Evolutionary conservation across 768 basidiomycete species (phyloP).

Genomic region (Panus rudis): DNA sequence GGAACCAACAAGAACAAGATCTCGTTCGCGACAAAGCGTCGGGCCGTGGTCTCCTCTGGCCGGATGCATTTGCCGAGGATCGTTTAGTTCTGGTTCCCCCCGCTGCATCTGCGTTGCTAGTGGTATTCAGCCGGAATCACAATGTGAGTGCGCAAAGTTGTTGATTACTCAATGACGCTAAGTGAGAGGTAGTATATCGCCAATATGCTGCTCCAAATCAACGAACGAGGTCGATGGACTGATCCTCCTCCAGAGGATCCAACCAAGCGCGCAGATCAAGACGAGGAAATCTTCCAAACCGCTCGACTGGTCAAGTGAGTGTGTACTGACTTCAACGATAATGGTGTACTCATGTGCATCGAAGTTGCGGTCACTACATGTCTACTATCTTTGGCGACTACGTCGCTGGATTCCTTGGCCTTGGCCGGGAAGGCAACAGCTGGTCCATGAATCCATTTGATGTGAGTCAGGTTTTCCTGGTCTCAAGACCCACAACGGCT

Average conservation of each 20-base stretch:
- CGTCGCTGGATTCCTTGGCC: constrained; percentile 50
- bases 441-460: constrained; percentile 50
- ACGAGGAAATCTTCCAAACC: constrained; percentile 54
- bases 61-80: constrained; percentile 49
- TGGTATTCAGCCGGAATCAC: constrained; percentile 54
- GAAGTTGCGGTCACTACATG: constrained; percentile 45
- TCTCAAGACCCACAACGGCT: too few species aligned
- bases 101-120: constrained; percentile 43
- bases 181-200: constrained; percentile 49
- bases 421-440: constrained; percentile 39
- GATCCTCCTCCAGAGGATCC: constrained; percentile 29
- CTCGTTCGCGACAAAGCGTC: constrained; percentile 38
- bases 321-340: neutral
- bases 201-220: constrained; percentile 43
- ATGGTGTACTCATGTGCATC: neutral
- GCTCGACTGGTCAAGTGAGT: constrained; percentile 45
- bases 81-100: constrained; percentile 49
- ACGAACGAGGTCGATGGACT: constrained; percentile 42
- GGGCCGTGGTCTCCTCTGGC: constrained; percentile 45
- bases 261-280: constrained; percentile 26
- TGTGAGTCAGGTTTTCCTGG: constrained; percentile 20
- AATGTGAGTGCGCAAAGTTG: constrained; percentile 34
- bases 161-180: too few species aligned
- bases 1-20: constrained; percentile 32
- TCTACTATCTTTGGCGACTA: constrained; percentile 51